A percentile compares a stretch with the other conserved stretches of the same genome.
These are phyloP conservation scores for Cercophora samala DNA, from an alignment of 495 filamentous ascomycete genomes.

Conservation along the genomic window DNA sequence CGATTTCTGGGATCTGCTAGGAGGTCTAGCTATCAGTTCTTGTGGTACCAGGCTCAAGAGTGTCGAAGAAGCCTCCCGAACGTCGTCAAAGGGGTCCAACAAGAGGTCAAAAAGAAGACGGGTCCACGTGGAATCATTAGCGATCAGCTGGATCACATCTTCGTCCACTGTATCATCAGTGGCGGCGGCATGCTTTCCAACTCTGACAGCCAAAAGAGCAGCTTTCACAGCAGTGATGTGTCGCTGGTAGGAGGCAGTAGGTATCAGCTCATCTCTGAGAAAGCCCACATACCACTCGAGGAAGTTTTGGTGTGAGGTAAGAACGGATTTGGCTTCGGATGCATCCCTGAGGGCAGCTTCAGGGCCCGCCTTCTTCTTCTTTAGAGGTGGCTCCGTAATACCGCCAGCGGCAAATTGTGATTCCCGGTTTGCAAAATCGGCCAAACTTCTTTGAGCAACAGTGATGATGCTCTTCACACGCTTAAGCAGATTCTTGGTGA, in stretches of 20 bases:
- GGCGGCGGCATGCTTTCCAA: constrained; percentile 37
- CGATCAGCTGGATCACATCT: constrained; percentile 23
- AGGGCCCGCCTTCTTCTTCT: constrained; percentile 28
- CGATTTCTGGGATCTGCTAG: neutral
- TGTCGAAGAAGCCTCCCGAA: constrained; percentile 61
- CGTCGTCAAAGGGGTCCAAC: constrained; percentile 89
- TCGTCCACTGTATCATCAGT: constrained; percentile 29
- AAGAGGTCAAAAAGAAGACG: constrained; percentile 71
- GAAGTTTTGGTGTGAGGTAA: constrained; percentile 55
- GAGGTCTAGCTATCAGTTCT: constrained; percentile 22
- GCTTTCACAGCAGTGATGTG: constrained; percentile 77
- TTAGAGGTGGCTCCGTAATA: neutral
- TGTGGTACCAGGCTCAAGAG: constrained; percentile 49
- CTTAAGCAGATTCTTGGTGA: constrained; percentile 64
- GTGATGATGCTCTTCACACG: constrained; percentile 55
- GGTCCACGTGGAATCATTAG: constrained; percentile 48
- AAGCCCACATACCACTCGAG: constrained; percentile 67
- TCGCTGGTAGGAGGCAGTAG: constrained; percentile 79
- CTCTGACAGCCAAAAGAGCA: constrained; percentile 57
- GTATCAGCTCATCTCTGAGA: constrained; percentile 65
- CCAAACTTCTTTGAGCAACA: constrained; percentile 38
- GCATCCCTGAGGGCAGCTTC: constrained; percentile 25
- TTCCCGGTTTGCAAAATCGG: neutral
- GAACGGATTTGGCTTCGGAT: constrained; percentile 24
- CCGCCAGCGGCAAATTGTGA: constrained; percentile 2